Evolutionary conservation across 805 yeast genomes (phyloP), one percentile per base, ranked within the genome.

Genomic region (Saccharomycopsis vini): DNA sequence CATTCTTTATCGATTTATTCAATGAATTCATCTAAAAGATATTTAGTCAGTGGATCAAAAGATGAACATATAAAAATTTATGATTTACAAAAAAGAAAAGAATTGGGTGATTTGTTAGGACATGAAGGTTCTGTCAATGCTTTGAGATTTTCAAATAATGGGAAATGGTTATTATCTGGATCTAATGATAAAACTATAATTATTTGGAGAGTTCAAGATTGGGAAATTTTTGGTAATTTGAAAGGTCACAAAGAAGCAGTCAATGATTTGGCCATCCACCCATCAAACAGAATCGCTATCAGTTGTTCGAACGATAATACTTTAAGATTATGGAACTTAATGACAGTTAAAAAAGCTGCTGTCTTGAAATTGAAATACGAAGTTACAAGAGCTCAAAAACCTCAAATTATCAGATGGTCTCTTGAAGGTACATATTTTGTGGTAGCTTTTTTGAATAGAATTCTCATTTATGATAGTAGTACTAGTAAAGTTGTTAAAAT

Each of bases 331-430:
- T 92, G 98, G 98, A 92, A 92, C 59, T 68, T 92, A 52, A 90
- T 92, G 97, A 90, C 97, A 1, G 92, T 87, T 12, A 84, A 85
- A 59, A 89, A 88, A 62, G 97, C 97, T 16, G 89, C 95, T 1
- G 69, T 75, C 9, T 66, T 89, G 62, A 88, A 83, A 56, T 64
- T 84, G 47, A 80, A 73, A 57, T 81, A 44, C 29, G 33, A 23
- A n/a, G 22, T 23, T 12, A 75, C 70, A 48, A 84, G 80, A 56
- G 78, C 81, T 51, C 84, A 81, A 61, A 63, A 69, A 45, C 82
- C 80, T 36, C 79, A 77, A 49, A 67, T 66, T 56, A 83, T 80
- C 7, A 69, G 75, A 54, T 87, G 95, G 92, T 62, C 79, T 10
- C 53, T 65, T 2, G 64, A 63, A 34, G 95, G 95, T n/a, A 73